These are phyloP conservation scores for Ophiocordyceps camponoti-saundersi DNA, from an alignment of 2,329 filamentous ascomycete species.

Conservation along the genomic window DNA sequence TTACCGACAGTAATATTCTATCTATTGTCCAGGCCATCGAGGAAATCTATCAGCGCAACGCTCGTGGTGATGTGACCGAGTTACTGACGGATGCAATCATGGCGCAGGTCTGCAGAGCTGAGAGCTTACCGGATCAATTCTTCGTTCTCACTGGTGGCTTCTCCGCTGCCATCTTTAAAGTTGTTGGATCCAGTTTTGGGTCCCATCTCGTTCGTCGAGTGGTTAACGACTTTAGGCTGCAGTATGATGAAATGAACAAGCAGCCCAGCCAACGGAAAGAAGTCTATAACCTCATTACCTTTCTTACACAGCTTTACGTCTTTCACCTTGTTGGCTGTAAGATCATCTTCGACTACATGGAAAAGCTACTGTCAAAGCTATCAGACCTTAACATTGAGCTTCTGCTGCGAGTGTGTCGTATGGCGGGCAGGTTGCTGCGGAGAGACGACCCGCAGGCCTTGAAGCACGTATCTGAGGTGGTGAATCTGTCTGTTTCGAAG, in stretches of 20 bases:
- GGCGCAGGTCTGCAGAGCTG: conserved; percentile 62
- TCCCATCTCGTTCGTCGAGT: conserved; percentile 69
- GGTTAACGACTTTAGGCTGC: conserved; percentile 55
- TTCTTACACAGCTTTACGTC: conserved; percentile 78
- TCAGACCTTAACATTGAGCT: conserved; percentile 81
- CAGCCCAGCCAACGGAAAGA: conserved; percentile 16
- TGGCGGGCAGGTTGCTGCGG: conserved; percentile 65
- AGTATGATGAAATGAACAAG: conserved; percentile 35
- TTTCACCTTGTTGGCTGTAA: conserved; percentile 75
- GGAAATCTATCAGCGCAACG: conserved; percentile 64
- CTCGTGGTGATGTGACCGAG: conserved; percentile 76
- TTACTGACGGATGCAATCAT: conserved; percentile 63
- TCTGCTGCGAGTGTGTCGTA: conserved; percentile 67
- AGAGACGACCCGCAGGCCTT: conserved; percentile 77
- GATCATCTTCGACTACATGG: conserved; percentile 82
- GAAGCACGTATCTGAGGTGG: conserved; percentile 70
- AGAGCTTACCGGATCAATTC: conserved; percentile 70
- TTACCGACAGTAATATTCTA: conserved; percentile 80
- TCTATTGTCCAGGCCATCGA: conserved; percentile 73
- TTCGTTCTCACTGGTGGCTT: conserved; percentile 85
- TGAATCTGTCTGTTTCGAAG: conserved; percentile 55
- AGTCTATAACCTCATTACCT: conserved; percentile 57
- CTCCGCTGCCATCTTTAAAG: conserved; percentile 70
- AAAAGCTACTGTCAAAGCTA: conserved; percentile 55
- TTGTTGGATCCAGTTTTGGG: conserved; percentile 77